Percentiles rank a stretch among this genome's conserved stretches.
phyloP scores from a whole-genome alignment of 495 filamentous ascomycete species.

The Cairneyella variabilis region DNA sequence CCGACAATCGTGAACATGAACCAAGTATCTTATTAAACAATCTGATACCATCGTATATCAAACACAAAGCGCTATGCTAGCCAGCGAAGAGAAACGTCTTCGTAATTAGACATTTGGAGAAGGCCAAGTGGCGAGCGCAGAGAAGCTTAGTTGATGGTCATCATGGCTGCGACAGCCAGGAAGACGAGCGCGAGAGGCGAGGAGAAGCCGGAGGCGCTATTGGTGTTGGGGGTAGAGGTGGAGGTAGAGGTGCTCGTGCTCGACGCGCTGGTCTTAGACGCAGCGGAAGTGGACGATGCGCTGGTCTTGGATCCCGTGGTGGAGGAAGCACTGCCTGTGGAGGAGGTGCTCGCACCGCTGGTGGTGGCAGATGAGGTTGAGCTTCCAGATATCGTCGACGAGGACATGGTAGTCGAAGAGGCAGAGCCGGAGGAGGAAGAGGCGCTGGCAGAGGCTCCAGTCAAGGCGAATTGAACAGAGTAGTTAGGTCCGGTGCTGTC shows the following conservation, averaged over 20 bases:
- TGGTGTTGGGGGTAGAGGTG: not conserved
- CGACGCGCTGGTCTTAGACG: not conserved
- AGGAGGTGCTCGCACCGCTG: not conserved
- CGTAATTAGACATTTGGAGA: not conserved
- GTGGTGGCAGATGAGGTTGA: not conserved
- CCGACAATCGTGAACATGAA: not conserved
- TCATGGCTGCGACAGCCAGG: not conserved
- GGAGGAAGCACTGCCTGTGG: not conserved
- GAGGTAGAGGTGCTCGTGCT: not conserved
- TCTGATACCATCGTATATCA: too few species aligned
- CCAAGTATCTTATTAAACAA: not conserved
- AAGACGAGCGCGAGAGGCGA: not conserved
- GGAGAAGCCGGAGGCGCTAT: not conserved
- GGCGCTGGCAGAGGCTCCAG: not conserved
- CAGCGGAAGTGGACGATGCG: too few species aligned
- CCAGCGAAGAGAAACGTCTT: not conserved
- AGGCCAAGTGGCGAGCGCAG: not conserved
- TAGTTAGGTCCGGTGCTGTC: slow-evolving; percentile 1
- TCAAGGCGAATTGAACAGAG: not conserved
- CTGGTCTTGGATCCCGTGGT: not conserved
- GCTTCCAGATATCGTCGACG: not conserved
- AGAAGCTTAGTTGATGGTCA: not conserved
- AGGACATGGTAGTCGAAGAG: not conserved
- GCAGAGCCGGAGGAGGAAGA: not conserved
- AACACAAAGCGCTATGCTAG: too few species aligned